Percentiles rank a stretch among this genome's conserved stretches.
These are phyloP conservation scores for Flaveria trinervia DNA, from an alignment of 129 eudicot species.

Conservation along the genomic window DNA sequence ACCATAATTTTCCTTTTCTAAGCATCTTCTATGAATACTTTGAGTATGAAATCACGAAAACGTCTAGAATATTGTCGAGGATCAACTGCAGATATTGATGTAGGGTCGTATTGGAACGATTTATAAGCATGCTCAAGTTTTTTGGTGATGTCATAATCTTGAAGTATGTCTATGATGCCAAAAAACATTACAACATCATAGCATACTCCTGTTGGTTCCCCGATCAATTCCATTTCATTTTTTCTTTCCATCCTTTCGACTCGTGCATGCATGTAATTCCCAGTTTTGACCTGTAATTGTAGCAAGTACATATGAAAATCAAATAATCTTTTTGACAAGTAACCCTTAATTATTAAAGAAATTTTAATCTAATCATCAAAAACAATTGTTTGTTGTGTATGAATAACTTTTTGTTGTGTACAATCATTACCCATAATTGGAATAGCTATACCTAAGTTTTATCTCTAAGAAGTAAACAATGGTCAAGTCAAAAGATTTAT, in stretches of 20 bases:
- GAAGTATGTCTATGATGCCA: slow-evolving; percentile 95
- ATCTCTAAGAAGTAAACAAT: not conserved
- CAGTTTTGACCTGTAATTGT: slow-evolving; percentile 55
- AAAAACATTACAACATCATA: slow-evolving; percentile 88
- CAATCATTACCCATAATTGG: too few relatives aligned
- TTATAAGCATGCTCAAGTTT: slow-evolving; percentile 96
- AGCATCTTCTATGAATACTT: slow-evolving; percentile 67
- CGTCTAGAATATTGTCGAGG: slow-evolving; percentile 86
- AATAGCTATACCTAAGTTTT: not conserved
- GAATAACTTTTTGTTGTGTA: not conserved
- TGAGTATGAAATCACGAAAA: slow-evolving; percentile 78
- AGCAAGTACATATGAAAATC: not conserved
- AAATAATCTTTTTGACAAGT: too few relatives aligned
- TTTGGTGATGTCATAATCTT: slow-evolving; percentile 91
- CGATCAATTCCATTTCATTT: slow-evolving; percentile 60
- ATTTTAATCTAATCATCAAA: not conserved
- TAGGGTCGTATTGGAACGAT: slow-evolving; percentile 87
- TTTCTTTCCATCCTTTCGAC: slow-evolving; percentile 71
- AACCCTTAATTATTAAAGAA: not conserved
- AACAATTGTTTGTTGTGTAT: not conserved
- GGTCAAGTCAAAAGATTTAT: not conserved
- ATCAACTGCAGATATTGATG: slow-evolving; percentile 88
- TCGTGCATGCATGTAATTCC: slow-evolving; percentile 84
- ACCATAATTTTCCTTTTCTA: slow-evolving; percentile 28
- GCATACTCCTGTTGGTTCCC: slow-evolving; percentile 87